phyloP scores from a whole-genome alignment of 495 filamentous ascomycete genomes.

The Cercophora newfieldiana region DNA sequence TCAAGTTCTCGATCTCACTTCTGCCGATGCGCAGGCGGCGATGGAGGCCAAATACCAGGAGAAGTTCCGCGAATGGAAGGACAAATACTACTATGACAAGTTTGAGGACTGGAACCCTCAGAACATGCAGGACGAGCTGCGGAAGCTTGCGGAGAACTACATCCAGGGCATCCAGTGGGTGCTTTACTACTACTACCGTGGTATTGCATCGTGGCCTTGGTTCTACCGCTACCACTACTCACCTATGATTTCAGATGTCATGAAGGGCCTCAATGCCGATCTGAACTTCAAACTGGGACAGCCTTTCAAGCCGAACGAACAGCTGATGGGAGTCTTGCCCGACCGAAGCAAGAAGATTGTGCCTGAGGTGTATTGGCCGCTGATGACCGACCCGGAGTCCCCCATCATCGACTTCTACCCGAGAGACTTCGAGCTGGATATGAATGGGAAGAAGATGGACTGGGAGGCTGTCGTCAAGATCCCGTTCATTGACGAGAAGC shows the following conservation, averaged over 20 bases:
- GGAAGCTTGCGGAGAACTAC: slow-evolving; percentile 89
- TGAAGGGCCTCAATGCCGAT: slow-evolving; percentile 81
- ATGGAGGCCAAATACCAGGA: slow-evolving; percentile 81
- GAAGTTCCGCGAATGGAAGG: slow-evolving; percentile 89
- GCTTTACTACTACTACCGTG: slow-evolving; percentile 94
- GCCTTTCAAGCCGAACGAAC: slow-evolving; percentile 92
- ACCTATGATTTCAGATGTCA: slow-evolving; percentile 88
- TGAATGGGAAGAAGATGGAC: slow-evolving; percentile 99
- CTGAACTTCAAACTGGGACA: slow-evolving; percentile 90
- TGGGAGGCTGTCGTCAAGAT: slow-evolving; percentile 99
- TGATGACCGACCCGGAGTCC: slow-evolving; percentile 90
- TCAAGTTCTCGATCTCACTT: slow-evolving; percentile 74
- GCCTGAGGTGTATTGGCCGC: slow-evolving; percentile 77
- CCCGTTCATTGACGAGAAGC: slow-evolving; percentile 92
- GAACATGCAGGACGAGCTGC: slow-evolving; percentile 73
- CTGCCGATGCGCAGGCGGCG: slow-evolving; percentile 72
- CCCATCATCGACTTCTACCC: slow-evolving; percentile 99
- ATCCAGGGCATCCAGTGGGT: slow-evolving; percentile 99
- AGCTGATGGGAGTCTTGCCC: slow-evolving; percentile 97
- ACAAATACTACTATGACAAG: slow-evolving; percentile 87
- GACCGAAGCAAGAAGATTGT: slow-evolving; percentile 97
- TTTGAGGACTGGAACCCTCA: slow-evolving; percentile 82
- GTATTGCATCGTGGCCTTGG: slow-evolving; percentile 98
- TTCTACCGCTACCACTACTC: slow-evolving; percentile 96
- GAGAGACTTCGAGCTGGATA: slow-evolving; percentile 94